Percentiles rank a stretch among this genome's conserved stretches.
These are phyloP conservation scores for Mortierella sp. DNA, from an alignment of 371 early-diverging fungal genomes.

Conservation along the genomic window DNA sequence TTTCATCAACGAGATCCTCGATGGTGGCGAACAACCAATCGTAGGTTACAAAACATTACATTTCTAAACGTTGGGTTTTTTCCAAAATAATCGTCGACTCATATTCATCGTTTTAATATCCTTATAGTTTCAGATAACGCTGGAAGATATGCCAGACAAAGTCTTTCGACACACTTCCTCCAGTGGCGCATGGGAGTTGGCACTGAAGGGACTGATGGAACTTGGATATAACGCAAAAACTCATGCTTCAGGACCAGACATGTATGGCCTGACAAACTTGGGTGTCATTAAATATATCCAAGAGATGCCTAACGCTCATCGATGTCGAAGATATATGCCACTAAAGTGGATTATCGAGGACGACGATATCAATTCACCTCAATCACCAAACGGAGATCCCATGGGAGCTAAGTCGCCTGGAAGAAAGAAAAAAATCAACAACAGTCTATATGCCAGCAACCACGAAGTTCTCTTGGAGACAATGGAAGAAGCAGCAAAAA, in stretches of 20 bases:
- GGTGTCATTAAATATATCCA: slow-evolving; percentile 63
- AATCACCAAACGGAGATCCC: slow-evolving; percentile 14
- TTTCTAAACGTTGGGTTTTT: not conserved
- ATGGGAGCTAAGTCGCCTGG: slow-evolving; percentile 38
- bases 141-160: slow-evolving; percentile 60
- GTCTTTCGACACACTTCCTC: slow-evolving; percentile 60
- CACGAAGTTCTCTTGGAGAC: slow-evolving; percentile 44
- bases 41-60: slow-evolving; percentile 32
- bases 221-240: slow-evolving; percentile 62
- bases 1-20: slow-evolving; percentile 62
- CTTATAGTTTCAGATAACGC: slow-evolving; percentile 61
- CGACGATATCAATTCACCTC: slow-evolving; percentile 15
- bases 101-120: not conserved
- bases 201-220: slow-evolving; percentile 58
- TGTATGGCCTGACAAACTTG: slow-evolving; percentile 60
- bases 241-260: slow-evolving; percentile 62
- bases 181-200: slow-evolving; percentile 63
- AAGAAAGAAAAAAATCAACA: slow-evolving; percentile 49
- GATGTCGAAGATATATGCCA: slow-evolving; percentile 54
- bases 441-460: slow-evolving; percentile 53
- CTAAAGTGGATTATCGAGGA: slow-evolving; percentile 51
- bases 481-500: slow-evolving; percentile 22
- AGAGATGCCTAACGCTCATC: slow-evolving; percentile 56
- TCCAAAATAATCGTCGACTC: not conserved
- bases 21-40: slow-evolving; percentile 60